These are phyloP conservation scores for Wallacemonas sp. DNA, from an alignment of 208 protist genomes.

Conservation along the genomic window DNA sequence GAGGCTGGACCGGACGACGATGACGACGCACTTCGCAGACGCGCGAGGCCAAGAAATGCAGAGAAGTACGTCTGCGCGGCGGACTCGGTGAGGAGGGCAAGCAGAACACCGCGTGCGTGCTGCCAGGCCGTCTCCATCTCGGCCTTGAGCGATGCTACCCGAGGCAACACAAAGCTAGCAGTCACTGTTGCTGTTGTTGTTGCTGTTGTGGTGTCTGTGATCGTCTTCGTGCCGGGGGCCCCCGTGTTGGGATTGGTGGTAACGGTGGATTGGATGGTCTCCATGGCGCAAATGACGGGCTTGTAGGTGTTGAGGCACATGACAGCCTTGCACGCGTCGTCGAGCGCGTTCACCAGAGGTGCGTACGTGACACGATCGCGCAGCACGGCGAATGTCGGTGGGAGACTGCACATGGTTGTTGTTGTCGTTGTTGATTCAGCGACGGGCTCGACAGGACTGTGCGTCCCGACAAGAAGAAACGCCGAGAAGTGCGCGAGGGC, in stretches of 20 bases:
- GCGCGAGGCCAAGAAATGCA: neutral
- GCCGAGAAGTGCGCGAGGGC: neutral
- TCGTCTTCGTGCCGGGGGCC: too few relatives aligned
- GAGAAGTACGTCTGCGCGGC: neutral
- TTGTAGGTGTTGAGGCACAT: constrained; percentile 7
- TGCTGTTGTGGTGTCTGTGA: neutral
- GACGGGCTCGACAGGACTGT: neutral
- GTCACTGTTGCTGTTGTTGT: neutral
- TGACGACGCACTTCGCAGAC: neutral
- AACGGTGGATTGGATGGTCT: too few relatives aligned
- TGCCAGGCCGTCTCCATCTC: constrained; percentile 4
- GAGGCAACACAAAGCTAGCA: neutral
- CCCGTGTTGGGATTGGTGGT: too few relatives aligned
- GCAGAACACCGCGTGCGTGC: neutral
- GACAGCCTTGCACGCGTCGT: constrained; percentile 10
- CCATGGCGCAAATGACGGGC: neutral
- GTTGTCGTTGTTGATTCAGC: neutral
- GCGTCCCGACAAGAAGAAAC: neutral
- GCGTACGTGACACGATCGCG: constrained; percentile 3
- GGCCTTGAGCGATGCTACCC: neutral
- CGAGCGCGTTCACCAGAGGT: constrained; percentile 3
- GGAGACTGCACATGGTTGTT: neutral
- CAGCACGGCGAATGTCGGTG: neutral
- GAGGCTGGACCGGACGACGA: neutral
- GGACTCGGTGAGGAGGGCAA: neutral